Percentiles rank a stretch among this genome's conserved stretches.
Evolutionary conservation across 306 rosid species (phyloP).

Genomic region (Ochetophila trinervis): DNA sequence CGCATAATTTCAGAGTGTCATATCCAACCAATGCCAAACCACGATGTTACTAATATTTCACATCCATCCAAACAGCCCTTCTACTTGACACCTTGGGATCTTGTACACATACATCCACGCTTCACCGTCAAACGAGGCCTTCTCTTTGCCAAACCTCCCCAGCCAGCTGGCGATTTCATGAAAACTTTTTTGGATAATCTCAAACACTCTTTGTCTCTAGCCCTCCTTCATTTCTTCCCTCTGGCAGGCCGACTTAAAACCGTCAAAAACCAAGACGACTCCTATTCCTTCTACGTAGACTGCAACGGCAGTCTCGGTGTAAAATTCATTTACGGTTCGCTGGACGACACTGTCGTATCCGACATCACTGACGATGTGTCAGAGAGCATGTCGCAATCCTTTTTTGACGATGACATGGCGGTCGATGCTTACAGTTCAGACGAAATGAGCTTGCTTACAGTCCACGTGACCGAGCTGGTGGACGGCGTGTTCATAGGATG

Average conservation of each 20-base stretch:
- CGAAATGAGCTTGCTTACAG: constrained; percentile 34
- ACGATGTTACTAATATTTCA: not conserved
- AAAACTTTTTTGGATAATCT: constrained; percentile 23
- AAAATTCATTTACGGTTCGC: constrained; percentile 33
- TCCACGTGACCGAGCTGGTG: constrained; percentile 33
- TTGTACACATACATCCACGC: not conserved
- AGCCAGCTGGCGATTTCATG: constrained; percentile 17
- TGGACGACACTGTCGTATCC: constrained; percentile 18
- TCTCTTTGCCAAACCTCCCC: constrained; percentile 17
- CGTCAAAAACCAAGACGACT: constrained; percentile 4
- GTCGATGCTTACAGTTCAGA: constrained; percentile 39
- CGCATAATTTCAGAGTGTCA: not conserved
- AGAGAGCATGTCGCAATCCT: constrained; percentile 17
- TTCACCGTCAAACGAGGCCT: constrained; percentile 34
- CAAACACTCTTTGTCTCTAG: constrained; percentile 38
- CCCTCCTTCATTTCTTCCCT: constrained; percentile 48
- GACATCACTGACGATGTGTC: constrained; percentile 38
- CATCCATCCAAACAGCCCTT: not conserved
- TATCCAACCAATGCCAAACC: constrained; percentile 7
- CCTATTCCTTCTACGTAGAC: constrained; percentile 17
- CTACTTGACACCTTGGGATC: constrained; percentile 33
- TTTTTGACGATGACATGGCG: constrained; percentile 40
- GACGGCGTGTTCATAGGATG: constrained; percentile 50
- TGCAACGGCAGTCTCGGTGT: constrained; percentile 27
- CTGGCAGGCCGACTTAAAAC: constrained; percentile 42